Base-by-base conservation (phyloP, 352 stramenopile species). In the Globisporangium paroecandrum region DNA sequence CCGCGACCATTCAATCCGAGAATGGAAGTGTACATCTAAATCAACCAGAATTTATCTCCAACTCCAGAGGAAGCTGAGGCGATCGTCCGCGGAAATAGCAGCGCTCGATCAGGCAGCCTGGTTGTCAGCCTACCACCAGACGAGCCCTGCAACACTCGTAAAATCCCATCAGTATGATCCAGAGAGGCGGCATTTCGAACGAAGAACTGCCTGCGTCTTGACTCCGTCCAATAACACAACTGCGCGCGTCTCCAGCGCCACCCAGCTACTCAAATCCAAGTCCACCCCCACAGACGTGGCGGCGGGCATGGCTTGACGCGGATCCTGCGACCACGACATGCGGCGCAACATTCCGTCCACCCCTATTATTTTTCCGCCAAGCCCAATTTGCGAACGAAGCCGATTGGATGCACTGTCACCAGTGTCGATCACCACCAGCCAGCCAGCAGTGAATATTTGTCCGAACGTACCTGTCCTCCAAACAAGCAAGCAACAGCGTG, bases 1-100 rank as follows among this genome's bases (percentile, higher is more conserved):
- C 78, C 78, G 4, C 64, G 75, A 15, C 43, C 81, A 38, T 85
- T 87, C 38, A 61, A 63, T 13, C 81, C 78, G 15, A 73, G 59
- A 29, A 71, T 88, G 38, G 70, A 69, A 36, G 49, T 47, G 24
- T 60, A 58, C 32, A 59, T 68, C 46, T 73, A 66, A 25, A 63
- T 3, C 9, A 36, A 3, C 43, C 27, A 46, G 24, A 34, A 29
- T 22, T 20, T 8, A 2, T 22, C 43, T 22, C 18, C 43, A 20
- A 22, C 18, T 4, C 6, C 43, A 51, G 43, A 51, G 43, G 6
- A 22, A 12, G 15, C 18, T 8, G 46, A 41, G 32, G 27, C 29
- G 36, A 54, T 49, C 58, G 24, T 36, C 36, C 36, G 58, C 58
- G 36, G 38, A 54, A 25, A 64, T 22, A 64, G 43, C 58, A 65